Base-by-base conservation (phyloP, 768 basidiomycete genomes). In the Lyophyllum semitale region DNA sequence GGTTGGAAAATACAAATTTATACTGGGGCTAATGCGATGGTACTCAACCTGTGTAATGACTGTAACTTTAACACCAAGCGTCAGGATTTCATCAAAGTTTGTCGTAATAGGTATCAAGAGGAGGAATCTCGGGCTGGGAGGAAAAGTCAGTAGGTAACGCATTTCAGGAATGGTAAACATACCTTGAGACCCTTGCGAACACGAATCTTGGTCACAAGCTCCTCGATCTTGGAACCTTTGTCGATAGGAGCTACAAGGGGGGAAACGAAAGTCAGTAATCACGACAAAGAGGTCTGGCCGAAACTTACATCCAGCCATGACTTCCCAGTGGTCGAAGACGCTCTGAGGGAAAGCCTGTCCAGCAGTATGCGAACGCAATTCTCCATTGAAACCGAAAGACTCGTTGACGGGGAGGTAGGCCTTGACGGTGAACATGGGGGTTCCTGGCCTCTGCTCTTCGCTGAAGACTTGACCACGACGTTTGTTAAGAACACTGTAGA, bases 371-470 rank as follows among this genome's bases (percentile, higher is more conserved):
- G 87, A 85, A 64, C 97, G 91, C 53, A 99, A 87, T 64, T 93
- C 95, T 65, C 90, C 93, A 73, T 95, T 98, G 88, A 98, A 98
- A 62, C 96, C 95, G 77, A 98, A 97, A 5, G 93, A 94, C 73
- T 94, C 92, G 71, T 79, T 77, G 73, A 94, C 92, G 63, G 94
- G 94, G 29, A 95, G 82, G 80, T 93, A 94, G 33, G 95, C 95
- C 84, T 97, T 98, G 75, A 99, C 91, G 47, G 91, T 98, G 87
- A 96, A 97, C 95, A 98, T 97, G 58, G 97, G 97, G 17, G 97
- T 99, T 78, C 97, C 96, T 3, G 87, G 80, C 67, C 95, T 81
- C 77, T 98, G 97, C 75, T 98, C 97, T 76, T 98, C 93, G 63
- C 90, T 91, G 84, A 96, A 95, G 59, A 99, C 96, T 71, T 98